These are phyloP conservation scores for Pseudogymnoascus sp. DNA, from an alignment of 2,329 filamentous ascomycete species.

Conservation along the genomic window DNA sequence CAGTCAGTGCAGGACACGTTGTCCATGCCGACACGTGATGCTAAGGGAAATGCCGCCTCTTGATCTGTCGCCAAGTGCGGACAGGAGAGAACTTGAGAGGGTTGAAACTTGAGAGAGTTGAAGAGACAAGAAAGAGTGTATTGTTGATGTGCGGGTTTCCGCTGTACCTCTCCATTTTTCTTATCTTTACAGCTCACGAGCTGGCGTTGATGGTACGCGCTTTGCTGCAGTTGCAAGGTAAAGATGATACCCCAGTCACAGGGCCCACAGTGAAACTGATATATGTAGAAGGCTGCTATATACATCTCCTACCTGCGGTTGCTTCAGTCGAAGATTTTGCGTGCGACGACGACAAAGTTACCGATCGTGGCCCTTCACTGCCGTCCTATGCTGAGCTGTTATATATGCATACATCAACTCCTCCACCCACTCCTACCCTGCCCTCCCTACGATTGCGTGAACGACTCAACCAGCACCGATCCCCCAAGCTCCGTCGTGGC, in stretches of 20 bases:
- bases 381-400: too few species aligned
- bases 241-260: neutral
- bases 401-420: neutral
- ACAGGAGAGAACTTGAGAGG: neutral
- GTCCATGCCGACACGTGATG: neutral
- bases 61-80: neutral
- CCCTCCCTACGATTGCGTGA: constrained; percentile 13
- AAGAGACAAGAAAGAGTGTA: neutral
- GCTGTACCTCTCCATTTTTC: neutral
- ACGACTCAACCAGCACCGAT: constrained; percentile 24
- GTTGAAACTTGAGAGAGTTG: too few species aligned
- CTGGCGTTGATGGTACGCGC: neutral
- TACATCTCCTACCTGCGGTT: neutral
- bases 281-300: neutral
- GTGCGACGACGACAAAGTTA: neutral
- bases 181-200: neutral
- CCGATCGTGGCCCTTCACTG: neutral
- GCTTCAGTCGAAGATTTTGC: neutral
- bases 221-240: neutral
- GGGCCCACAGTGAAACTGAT: neutral
- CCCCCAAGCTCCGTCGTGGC: constrained; percentile 38
- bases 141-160: neutral
- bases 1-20: too few species aligned
- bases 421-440: neutral
- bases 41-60: neutral